These are phyloP conservation scores for Vitis amurensis DNA, from an alignment of 164 flowering plant genomes.

Conservation along the genomic window DNA sequence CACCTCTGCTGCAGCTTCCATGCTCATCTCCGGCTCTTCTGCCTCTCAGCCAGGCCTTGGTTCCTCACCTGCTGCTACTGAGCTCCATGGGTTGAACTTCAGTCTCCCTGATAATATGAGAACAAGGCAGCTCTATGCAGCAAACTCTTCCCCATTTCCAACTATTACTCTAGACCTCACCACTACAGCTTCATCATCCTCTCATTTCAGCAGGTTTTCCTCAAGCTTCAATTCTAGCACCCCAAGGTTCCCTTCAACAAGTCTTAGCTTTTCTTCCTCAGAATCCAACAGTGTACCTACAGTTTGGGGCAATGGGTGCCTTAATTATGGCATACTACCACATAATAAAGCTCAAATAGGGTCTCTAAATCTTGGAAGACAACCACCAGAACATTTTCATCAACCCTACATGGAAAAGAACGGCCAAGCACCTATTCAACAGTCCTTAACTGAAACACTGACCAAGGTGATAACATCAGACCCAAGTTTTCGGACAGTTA, in stretches of 20 bases:
- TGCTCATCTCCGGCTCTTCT: slow-evolving; percentile 35
- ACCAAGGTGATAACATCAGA: slow-evolving; percentile 44
- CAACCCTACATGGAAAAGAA: slow-evolving; percentile 18
- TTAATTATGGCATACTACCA: slow-evolving; percentile 5
- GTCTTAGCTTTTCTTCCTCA: slow-evolving; percentile 30
- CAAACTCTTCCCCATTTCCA: slow-evolving; percentile 31
- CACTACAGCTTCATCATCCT: slow-evolving; percentile 16
- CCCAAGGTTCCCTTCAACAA: slow-evolving; percentile 21
- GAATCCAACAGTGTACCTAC: slow-evolving; percentile 19
- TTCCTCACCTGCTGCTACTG: slow-evolving; percentile 3
- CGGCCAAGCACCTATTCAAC: slow-evolving; percentile 17
- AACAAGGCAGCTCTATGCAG: slow-evolving; percentile 19
- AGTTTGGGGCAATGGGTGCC: slow-evolving; percentile 21
- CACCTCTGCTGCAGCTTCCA: slow-evolving; percentile 49
- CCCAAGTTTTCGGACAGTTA: slow-evolving; percentile 42
- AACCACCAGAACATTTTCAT: slow-evolving; percentile 4
- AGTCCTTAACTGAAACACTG: slow-evolving; percentile 38
- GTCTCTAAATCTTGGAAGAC: slow-evolving; percentile 3
- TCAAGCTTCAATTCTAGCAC: slow-evolving; percentile 9
- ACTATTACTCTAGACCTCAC: slow-evolving; percentile 61
- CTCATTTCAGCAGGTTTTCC: slow-evolving; percentile 19
- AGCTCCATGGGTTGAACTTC: slow-evolving; percentile 17
- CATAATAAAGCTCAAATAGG: slow-evolving; percentile 6
- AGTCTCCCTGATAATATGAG: slow-evolving; percentile 17
- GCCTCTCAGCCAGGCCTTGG: slow-evolving; percentile 18